Conservation (phyloP, 805 yeast genomes). For the Yarrowia sp. region DNA sequence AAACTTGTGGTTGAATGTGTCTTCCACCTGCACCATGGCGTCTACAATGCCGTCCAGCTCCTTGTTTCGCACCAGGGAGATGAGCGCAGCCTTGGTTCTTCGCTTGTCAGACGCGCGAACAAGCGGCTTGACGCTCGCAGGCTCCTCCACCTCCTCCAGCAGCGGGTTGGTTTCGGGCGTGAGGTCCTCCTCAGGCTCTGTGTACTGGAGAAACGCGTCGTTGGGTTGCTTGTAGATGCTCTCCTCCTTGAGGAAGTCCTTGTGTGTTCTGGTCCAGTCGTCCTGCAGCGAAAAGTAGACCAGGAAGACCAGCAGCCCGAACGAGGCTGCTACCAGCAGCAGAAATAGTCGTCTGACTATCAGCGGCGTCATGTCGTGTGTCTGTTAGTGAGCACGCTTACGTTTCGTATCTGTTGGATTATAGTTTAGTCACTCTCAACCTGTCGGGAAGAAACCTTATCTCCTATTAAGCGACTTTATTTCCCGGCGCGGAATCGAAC, state of each 20-base stretch:
- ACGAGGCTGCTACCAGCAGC: not conserved
- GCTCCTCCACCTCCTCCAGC: conserved; percentile 11
- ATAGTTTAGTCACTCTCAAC: not conserved
- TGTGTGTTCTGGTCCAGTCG: conserved; percentile 2
- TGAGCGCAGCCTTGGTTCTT: conserved; percentile 68
- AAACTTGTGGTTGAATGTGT: conserved; percentile 63
- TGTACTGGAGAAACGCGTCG: not conserved
- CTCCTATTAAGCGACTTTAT: no score
- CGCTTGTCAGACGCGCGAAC: conserved; percentile 16
- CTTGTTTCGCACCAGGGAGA: conserved; percentile 67
- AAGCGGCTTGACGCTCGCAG: not conserved
- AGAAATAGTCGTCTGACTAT: conserved; percentile 18
- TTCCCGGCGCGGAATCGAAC: conserved; percentile 4
- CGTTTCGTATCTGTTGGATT: no score
- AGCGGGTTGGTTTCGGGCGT: conserved; percentile 2
- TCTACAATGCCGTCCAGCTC: conserved; percentile 51
- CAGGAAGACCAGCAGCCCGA: not conserved
- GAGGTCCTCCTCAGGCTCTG: conserved; percentile 2
- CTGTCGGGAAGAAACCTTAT: no score
- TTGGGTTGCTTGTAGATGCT: conserved; percentile 12
- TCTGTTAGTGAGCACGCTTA: no score
- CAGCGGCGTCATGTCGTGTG: not conserved
- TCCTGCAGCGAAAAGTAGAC: conserved; percentile 12
- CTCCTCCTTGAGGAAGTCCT: conserved; percentile 9
- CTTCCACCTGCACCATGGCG: conserved; percentile 62